Base-by-base conservation (phyloP, 2,329 filamentous ascomycete species). In the Salinomyces thailandicus region DNA sequence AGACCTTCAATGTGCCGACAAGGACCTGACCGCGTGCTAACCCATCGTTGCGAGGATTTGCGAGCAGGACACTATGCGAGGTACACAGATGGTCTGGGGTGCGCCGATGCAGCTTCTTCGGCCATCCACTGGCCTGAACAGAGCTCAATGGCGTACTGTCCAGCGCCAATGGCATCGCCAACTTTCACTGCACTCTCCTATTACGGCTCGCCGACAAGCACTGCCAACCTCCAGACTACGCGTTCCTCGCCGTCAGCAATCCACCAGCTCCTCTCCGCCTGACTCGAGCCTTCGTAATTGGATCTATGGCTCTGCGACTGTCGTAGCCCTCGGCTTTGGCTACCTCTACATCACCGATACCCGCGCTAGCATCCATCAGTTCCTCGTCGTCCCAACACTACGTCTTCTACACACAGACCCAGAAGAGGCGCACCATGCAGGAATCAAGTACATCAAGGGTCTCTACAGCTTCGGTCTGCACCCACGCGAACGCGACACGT, bases 351-450 rank as follows among this genome's bases (percentile, higher is more conserved):
- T 63, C 36, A 72, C 69, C 33, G 70, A 73, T 45, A 72, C 69
- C 2, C 67, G 70, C 38, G 68, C 69, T 5, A 64, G 66, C 48
- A 52, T 72, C 16, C 70, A 73, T 52, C 59, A 65, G 58, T 72
- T 66, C 57, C 55, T 70, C 13, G 58, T 69, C 13, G 62, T 82
- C 2, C 81, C 73, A 0, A 54, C 77, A 13, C 55, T 91, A 4
- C 78, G 84, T 33, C 62, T 69, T 35, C 39, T 83, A 39, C 81
- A 75, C 58, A 71, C 79, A 4, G 83, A 91, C 51, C 81, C 81
- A 39, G 91, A 98, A 61, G 85, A 93, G 26, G 91, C 89, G n/a
- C 91, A 98, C 58, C 80, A 93, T 53, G 68, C 72, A 15, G 83
- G 84, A 34, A 85, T 84, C 2, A 64, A 70, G 24, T 68, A 76